Conservation (phyloP, 805 yeast genomes). For the Scheffersomyces amazonensis region DNA sequence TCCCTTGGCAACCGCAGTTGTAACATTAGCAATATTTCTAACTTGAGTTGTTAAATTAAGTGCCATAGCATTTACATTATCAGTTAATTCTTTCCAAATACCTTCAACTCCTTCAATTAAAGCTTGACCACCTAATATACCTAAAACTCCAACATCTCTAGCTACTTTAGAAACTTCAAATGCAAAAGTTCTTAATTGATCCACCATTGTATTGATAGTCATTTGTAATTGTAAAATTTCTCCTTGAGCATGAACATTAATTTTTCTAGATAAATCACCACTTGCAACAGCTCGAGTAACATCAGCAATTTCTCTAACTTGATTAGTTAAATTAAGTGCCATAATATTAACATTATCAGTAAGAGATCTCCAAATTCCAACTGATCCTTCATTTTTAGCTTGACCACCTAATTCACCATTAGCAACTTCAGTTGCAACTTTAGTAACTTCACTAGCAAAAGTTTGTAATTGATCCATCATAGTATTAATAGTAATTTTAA, state of each 20-base stretch:
- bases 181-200: slow-evolving; percentile 77
- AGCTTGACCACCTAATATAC: slow-evolving; percentile 87
- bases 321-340: slow-evolving; percentile 78
- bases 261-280: slow-evolving; percentile 80
- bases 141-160: slow-evolving; percentile 86
- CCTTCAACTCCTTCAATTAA: slow-evolving; percentile 77
- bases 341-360: slow-evolving; percentile 83
- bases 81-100: slow-evolving; percentile 84
- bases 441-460: slow-evolving; percentile 77
- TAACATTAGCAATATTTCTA: slow-evolving; percentile 81
- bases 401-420: slow-evolving; percentile 90
- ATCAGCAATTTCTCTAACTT: slow-evolving; percentile 78
- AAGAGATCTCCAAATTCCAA: slow-evolving; percentile 83
- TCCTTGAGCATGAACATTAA: slow-evolving; percentile 89
- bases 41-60: slow-evolving; percentile 83
- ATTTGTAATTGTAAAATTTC: slow-evolving; percentile 82
- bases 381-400: slow-evolving; percentile 79
- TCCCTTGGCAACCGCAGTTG: slow-evolving; percentile 85
- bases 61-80: slow-evolving; percentile 89
- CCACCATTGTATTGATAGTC: slow-evolving; percentile 88
- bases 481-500: slow-evolving; percentile 76
- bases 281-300: slow-evolving; percentile 86
- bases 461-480: slow-evolving; percentile 88
- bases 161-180: slow-evolving; percentile 86
- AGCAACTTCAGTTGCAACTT: slow-evolving; percentile 87